Percentiles rank a stretch among this genome's conserved stretches.
These are phyloP conservation scores for Babesia ovis DNA, from an alignment of 169 alveolate genomes.

Conservation along the genomic window DNA sequence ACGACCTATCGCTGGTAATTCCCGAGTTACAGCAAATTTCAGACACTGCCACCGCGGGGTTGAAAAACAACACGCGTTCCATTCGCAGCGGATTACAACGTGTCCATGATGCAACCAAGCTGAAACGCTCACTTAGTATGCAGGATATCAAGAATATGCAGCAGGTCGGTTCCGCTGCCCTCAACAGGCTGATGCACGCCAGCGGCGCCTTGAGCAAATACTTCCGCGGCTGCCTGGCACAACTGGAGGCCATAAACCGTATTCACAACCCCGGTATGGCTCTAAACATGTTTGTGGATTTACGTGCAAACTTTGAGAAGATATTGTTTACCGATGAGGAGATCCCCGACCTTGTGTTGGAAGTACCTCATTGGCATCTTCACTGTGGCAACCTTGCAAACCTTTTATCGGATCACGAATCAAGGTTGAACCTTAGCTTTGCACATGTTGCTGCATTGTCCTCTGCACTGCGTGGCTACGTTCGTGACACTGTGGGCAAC, in stretches of 20 bases:
- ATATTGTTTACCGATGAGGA: conserved; percentile 52
- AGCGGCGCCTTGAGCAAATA: conserved; percentile 30
- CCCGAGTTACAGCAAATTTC: conserved; percentile 56
- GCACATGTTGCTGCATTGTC: conserved; percentile 18
- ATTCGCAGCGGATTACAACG: conserved; percentile 38
- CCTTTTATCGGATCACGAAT: conserved; percentile 40
- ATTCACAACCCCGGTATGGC: conserved; percentile 57
- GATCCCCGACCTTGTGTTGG: conserved; percentile 49
- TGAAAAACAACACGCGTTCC: conserved; percentile 45
- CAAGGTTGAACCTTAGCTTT: conserved; percentile 5
- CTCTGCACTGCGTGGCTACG: background rate
- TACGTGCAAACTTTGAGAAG: conserved; percentile 39
- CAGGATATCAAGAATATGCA: conserved; percentile 46
- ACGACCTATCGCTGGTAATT: conserved; percentile 44
- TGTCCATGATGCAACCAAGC: conserved; percentile 35
- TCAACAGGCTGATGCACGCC: conserved; percentile 48
- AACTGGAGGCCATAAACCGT: conserved; percentile 31
- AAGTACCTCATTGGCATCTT: conserved; percentile 66
- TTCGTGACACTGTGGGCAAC: conserved; percentile 5
- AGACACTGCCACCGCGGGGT: conserved; percentile 16
- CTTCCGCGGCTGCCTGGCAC: conserved; percentile 20
- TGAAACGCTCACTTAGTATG: conserved; percentile 5
- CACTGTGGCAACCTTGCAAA: conserved; percentile 55
- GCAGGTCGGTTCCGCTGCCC: conserved; percentile 43
- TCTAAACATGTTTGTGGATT: conserved; percentile 53